Conservation (phyloP, 106 monocot species). For the Hemerocallis citrina region DNA sequence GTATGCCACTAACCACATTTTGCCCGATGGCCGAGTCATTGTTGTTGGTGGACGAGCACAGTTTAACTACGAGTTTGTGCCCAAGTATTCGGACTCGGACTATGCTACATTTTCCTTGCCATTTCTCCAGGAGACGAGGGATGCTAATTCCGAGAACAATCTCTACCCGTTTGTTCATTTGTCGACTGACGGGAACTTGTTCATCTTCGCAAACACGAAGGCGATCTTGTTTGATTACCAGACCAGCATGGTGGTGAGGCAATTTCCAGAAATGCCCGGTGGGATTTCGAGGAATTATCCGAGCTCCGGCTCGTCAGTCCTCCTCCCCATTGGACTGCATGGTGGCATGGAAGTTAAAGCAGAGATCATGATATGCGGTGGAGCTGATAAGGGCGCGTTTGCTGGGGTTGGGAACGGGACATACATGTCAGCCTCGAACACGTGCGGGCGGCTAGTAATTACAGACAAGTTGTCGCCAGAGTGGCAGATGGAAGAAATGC, state of each 20-base stretch:
- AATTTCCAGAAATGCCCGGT: slow-evolving; percentile 11
- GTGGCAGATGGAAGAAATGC: slow-evolving; percentile 35
- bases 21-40: slow-evolving; percentile 17
- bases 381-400: neutral
- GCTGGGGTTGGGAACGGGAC: neutral
- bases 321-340: slow-evolving; percentile 10
- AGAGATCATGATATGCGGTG: slow-evolving; percentile 29
- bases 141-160: slow-evolving; percentile 13
- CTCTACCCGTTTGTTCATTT: slow-evolving; percentile 27
- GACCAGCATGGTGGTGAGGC: neutral
- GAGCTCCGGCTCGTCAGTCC: slow-evolving; percentile 27
- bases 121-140: slow-evolving; percentile 5
- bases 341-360: neutral
- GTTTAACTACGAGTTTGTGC: slow-evolving; percentile 32
- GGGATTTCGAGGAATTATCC: slow-evolving; percentile 18
- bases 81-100: slow-evolving; percentile 5
- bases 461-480: slow-evolving; percentile 18
- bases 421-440: slow-evolving; percentile 8
- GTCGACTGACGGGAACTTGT: slow-evolving; percentile 15
- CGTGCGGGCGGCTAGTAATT: slow-evolving; percentile 17
- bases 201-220: slow-evolving; percentile 14
- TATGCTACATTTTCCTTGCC: neutral
- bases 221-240: slow-evolving; percentile 20
- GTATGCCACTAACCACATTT: slow-evolving; percentile 17
- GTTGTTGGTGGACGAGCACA: slow-evolving; percentile 13